phyloP scores from a whole-genome alignment of 2,329 filamentous ascomycete species.

The Penicillium sp. region DNA sequence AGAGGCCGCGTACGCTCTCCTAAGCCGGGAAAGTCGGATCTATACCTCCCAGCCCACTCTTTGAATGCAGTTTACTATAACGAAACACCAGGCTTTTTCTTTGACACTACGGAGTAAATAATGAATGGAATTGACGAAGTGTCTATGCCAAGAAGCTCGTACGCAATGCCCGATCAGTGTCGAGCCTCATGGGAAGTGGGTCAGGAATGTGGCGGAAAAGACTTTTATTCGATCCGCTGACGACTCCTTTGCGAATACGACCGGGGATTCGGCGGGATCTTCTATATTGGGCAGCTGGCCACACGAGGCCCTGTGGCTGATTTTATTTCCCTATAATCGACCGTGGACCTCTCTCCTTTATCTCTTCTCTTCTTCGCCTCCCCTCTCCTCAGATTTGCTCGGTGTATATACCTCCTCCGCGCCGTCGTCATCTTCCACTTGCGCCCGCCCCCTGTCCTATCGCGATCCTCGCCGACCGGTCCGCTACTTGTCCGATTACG shows the following conservation, averaged over 20 bases:
- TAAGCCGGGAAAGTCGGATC: not conserved
- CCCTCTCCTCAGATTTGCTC: not conserved
- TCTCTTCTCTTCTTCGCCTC: not conserved
- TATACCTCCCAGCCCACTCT: not conserved
- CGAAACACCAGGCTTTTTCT: not conserved
- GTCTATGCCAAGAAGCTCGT: not conserved
- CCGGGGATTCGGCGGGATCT: not conserved
- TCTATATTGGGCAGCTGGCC: constrained; percentile 14
- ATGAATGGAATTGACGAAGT: not conserved
- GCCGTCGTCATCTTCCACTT: not conserved
- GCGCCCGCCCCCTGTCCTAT: not conserved
- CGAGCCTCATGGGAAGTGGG: not conserved
- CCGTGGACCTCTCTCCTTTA: not conserved
- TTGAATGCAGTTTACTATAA: not conserved
- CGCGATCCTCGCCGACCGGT: not conserved
- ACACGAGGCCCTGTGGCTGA: constrained; percentile 9
- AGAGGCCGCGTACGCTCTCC: not conserved
- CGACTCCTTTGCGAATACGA: not conserved
- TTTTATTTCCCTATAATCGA: constrained; percentile 2
- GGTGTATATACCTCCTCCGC: not conserved
- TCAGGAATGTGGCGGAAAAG: not conserved
- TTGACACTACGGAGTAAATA: not conserved
- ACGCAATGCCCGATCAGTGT: not conserved
- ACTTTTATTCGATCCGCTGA: not conserved
- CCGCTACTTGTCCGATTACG: not conserved